A percentile compares a stretch with the other conserved stretches of the same genome.
These are phyloP conservation scores for Sporobolomyces pararoseus DNA, from an alignment of 768 basidiomycete species.

Conservation along the genomic window DNA sequence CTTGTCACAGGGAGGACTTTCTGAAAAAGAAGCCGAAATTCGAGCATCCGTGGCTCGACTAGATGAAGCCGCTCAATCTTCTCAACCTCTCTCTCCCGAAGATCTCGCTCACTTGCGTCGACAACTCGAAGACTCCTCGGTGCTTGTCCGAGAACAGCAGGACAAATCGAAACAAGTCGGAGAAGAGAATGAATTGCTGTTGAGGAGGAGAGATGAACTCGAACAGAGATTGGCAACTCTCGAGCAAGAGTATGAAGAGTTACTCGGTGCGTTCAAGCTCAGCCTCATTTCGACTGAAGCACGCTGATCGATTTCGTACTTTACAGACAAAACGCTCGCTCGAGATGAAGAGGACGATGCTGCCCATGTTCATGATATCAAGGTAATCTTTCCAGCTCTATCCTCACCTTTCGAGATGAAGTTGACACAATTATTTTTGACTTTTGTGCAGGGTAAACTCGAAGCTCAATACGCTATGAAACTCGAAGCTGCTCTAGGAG, in stretches of 20 bases:
- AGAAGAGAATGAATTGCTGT: constrained; percentile 84
- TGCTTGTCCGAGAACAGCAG: constrained; percentile 76
- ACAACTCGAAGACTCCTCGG: constrained; percentile 84
- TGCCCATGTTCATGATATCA: constrained; percentile 83
- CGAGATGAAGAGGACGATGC: constrained; percentile 82
- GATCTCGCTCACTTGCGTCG: constrained; percentile 77
- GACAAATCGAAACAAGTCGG: constrained; percentile 83
- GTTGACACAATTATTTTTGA: too few relatives aligned
- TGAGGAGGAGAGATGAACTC: constrained; percentile 76
- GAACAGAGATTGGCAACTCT: constrained; percentile 73
- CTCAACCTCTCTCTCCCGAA: constrained; percentile 62
- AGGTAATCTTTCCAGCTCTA: constrained; percentile 57
- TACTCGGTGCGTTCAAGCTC: constrained; percentile 65
- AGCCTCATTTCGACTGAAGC: background rate
- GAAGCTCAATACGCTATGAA: constrained; percentile 90
- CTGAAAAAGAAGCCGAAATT: constrained; percentile 91
- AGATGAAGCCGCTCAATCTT: constrained; percentile 61
- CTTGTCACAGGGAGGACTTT: constrained; percentile 70
- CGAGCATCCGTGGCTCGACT: constrained; percentile 77
- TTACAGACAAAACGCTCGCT: constrained; percentile 79
- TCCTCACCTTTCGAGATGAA: too few relatives aligned
- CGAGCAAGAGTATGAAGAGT: constrained; percentile 93
- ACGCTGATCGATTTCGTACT: background rate
- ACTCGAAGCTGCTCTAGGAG: constrained; percentile 79
- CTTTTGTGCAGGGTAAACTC: constrained; percentile 67